Evolutionary conservation across 139 green algal species (phyloP).

Genomic region (Closterium sp.): DNA sequence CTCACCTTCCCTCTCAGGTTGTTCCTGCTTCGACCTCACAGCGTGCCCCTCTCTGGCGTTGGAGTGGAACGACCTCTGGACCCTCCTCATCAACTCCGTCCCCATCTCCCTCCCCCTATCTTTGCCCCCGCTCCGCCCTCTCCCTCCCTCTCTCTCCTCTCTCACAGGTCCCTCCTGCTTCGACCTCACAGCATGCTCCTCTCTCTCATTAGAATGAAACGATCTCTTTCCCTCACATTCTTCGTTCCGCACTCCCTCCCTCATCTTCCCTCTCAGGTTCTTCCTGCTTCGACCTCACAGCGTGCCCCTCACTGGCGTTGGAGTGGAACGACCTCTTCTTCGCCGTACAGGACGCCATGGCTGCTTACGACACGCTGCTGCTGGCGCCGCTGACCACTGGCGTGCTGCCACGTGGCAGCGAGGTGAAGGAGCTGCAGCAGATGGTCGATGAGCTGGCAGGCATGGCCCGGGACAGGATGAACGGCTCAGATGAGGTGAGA

Average conservation of each 20-base stretch:
- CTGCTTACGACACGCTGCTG: background rate
- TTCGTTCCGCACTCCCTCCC: no score
- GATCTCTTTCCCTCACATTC: background rate
- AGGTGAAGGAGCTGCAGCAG: background rate
- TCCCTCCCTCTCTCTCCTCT: no score
- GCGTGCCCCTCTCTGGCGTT: no score
- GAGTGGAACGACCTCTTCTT: constrained; percentile 1
- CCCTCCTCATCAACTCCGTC: no score
- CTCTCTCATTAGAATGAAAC: background rate
- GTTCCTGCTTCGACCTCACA: no score
- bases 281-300: background rate
- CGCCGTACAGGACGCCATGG: background rate
- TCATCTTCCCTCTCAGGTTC: background rate
- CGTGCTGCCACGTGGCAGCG: background rate
- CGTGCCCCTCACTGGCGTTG: background rate
- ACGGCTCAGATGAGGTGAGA: background rate
- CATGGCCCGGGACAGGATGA: background rate
- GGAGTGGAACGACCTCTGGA: background rate
- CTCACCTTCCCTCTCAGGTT: no score
- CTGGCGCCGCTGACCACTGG: background rate
- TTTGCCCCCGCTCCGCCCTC: no score
- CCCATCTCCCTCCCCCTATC: no score
- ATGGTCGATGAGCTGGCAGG: background rate
- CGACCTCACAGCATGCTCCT: background rate
- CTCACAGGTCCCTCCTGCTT: background rate